Base-by-base conservation (phyloP, 2,329 filamentous ascomycete species). In the Thielaviopsis populi region DNA sequence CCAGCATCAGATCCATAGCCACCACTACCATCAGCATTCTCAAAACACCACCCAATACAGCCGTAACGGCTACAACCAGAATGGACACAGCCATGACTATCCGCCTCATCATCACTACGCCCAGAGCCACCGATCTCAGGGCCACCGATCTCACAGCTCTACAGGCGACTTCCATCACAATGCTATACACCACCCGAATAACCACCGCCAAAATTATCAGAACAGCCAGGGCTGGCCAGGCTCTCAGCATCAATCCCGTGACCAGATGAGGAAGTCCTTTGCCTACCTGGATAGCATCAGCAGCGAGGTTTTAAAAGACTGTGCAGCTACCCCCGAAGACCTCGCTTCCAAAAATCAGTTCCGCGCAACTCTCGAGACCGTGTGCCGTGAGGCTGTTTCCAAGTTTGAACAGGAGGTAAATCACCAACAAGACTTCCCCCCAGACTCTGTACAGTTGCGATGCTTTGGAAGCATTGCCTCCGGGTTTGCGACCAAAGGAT, bases 401-500 rank as follows among this genome's bases (percentile, higher is more conserved):
- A 72, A 76, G 8, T 74, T 82, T 67, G 84, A 87, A 68, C 67
- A 69, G 10, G 70, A 74, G n/a, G 68, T 69, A 1, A 75, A 74
- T 33, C 71, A 74, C 19, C 67, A 74, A 3, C 66, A 67, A 0
- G 74, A 79, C 8, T 84, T 87, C 64, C 74, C 79, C 17, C 70
- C 79, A 27, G 70, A 75, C 10, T 81, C 80, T 61, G 80, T 92
- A n/a, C 78, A 83, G 62, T 77, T 95, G 15, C 83, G 83, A 69
- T 89, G 86, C 69, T 95, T 94, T 70, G 91, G 90, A 4, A 95
- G 90, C 71, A 78, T 95, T 58, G 82, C 83, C 22, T 91, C 90
- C 13, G 91, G 91, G 0, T 95, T 95, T 74, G 91, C 89, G 2
- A 90, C 88, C 11, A 88, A 88, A 69, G 83, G 84, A n/a, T 92